Conservation (phyloP, 345 rosid genomes). For the Gossypium sturtianum region DNA sequence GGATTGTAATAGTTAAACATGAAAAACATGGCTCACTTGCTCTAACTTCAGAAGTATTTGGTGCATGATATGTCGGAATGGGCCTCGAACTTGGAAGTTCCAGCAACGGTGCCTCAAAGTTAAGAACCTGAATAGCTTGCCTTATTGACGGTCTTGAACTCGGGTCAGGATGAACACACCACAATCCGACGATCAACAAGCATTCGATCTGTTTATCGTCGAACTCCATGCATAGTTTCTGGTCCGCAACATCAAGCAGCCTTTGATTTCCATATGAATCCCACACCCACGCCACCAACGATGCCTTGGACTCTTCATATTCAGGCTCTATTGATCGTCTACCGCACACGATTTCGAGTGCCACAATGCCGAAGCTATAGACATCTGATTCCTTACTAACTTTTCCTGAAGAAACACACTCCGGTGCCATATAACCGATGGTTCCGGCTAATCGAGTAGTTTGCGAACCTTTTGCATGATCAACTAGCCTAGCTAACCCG, state of each 20-base stretch:
- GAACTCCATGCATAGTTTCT: conserved; percentile 5
- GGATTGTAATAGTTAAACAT: not conserved
- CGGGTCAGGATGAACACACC: conserved; percentile 15
- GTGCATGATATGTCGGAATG: not conserved
- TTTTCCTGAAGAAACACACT: conserved; percentile 12
- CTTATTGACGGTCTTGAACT: conserved; percentile 20
- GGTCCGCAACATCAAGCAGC: not conserved
- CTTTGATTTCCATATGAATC: not conserved
- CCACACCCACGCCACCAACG: conserved; percentile 26
- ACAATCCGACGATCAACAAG: conserved; percentile 20
- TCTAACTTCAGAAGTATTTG: not conserved
- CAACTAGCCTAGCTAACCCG: conserved; percentile 28
- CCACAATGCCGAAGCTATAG: conserved; percentile 20
- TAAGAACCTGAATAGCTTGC: not conserved
- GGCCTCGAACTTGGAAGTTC: not conserved
- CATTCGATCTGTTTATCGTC: conserved; percentile 12
- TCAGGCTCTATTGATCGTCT: conserved; percentile 8
- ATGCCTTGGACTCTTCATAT: not conserved
- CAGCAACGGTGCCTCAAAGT: conserved; percentile 13
- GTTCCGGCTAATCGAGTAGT: conserved; percentile 2
- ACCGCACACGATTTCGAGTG: conserved; percentile 25
- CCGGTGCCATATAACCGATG: conserved; percentile 2
- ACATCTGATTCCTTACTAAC: conserved; percentile 19
- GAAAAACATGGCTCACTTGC: not conserved
- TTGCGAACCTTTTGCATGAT: conserved; percentile 18